Evolutionary conservation across 441 rosid species (phyloP), one percentile per base, ranked within the genome.

Genomic region (Euphorbia schlechtendalii): DNA sequence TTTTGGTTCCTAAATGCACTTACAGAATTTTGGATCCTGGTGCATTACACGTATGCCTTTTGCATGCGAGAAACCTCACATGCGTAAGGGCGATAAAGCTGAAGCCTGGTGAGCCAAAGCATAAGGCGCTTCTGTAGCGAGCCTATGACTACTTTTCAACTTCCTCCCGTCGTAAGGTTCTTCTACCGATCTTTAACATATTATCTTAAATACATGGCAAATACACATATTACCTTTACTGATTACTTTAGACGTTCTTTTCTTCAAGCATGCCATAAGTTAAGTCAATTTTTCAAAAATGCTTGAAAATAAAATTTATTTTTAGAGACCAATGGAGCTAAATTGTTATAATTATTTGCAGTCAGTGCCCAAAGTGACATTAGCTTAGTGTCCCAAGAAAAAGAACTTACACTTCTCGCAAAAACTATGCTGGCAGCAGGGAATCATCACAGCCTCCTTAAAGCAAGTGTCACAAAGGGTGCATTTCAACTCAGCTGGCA

Each of bases 361-460:
- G 2, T 45, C 5, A 45, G 49, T 45, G n/a, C 49, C 49, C 17
- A 45, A 17, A 45, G n/a, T 45, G 49, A 27, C 8, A 52, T 66
- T 46, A 45, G 56, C 38, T n/a, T 15, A 46, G 15, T 28, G 45
- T 43, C 59, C 36, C 43, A 4, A 22, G 58, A 21, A 32, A 48
- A 12, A 38, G 61, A 55, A 67, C 85, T 81, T 80, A 80, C 88
- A 83, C 66, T 63, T 71, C 72, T 71, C 74, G 43, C 88, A 83
- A 59, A 81, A 83, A 74, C 85, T 83, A 49, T 79, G 82, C 67
- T 81, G 84, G 74, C 85, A 83, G 73, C 88, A 83, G 64, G 84
- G 82, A 52, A 83, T 83, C 88, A 83, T 80, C 64, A 83, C 77
- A 24, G 88, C 88, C 27, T 81, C 82, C 72, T 76, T 76, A 67